These are phyloP conservation scores for Perkinsela sp. DNA, from an alignment of 208 protist genomes.

Conservation along the genomic window DNA sequence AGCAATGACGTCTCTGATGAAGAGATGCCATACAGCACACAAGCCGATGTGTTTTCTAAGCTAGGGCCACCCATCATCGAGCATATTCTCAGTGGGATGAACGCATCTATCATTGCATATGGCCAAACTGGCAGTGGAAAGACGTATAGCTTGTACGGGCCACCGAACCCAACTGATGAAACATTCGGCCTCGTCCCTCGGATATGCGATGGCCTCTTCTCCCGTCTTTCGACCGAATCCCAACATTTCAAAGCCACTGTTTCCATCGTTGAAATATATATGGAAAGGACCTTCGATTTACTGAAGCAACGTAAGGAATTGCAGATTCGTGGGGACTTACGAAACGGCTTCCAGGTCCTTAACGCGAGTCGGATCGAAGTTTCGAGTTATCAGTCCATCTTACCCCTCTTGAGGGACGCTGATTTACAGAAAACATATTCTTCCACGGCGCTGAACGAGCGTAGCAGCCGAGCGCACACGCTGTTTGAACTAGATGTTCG, in stretches of 20 bases:
- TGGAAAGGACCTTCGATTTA: constrained; percentile 79
- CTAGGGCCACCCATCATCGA: constrained; percentile 53
- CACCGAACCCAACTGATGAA: constrained; percentile 20
- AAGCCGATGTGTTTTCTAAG: constrained; percentile 57
- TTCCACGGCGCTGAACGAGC: constrained; percentile 57
- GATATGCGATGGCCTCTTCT: constrained; percentile 60
- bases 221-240: constrained; percentile 13
- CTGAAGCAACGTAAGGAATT: constrained; percentile 60
- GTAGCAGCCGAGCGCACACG: constrained; percentile 56
- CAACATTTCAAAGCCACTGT: constrained; percentile 55
- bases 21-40: constrained; percentile 13
- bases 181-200: constrained; percentile 64
- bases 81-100: constrained; percentile 49
- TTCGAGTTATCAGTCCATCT: constrained; percentile 35
- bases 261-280: constrained; percentile 82
- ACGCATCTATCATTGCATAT: constrained; percentile 54
- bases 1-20: constrained; percentile 22
- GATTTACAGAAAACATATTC: constrained; percentile 62
- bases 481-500: constrained; percentile 52
- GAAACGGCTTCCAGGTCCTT: constrained; percentile 47
- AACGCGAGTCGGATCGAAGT: constrained; percentile 33
- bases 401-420: constrained; percentile 38
- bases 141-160: constrained; percentile 42
- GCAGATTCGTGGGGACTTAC: constrained; percentile 48
- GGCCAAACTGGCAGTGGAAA: constrained; percentile 59